These are phyloP conservation scores for Daldinia loculata DNA, from an alignment of 495 filamentous ascomycete genomes.

Conservation along the genomic window DNA sequence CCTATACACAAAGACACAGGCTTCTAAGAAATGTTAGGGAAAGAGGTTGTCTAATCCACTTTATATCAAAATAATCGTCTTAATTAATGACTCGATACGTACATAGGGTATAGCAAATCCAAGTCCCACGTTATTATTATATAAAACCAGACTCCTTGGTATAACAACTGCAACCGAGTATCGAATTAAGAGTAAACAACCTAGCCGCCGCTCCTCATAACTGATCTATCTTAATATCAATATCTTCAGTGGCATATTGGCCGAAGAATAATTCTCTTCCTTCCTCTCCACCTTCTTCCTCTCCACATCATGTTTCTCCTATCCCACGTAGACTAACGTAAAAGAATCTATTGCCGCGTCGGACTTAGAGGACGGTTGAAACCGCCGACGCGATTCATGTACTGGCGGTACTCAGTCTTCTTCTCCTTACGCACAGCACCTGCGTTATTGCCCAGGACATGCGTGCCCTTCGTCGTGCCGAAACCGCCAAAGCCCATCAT, in stretches of 20 bases:
- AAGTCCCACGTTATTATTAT: background rate
- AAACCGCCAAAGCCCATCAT: slow-evolving; percentile 92
- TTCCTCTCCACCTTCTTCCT: too few relatives aligned
- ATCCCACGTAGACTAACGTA: background rate
- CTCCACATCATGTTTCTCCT: background rate
- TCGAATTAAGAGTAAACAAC: background rate
- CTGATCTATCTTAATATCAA: background rate
- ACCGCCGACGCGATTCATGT: slow-evolving; percentile 97
- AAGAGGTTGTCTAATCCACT: too few relatives aligned
- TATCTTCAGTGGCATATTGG: background rate
- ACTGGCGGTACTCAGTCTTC: slow-evolving; percentile 95
- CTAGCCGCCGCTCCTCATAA: background rate
- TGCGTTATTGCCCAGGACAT: slow-evolving; percentile 88
- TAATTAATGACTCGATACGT: background rate
- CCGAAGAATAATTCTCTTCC: background rate
- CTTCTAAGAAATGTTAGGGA: too few relatives aligned
- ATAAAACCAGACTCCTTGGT: background rate
- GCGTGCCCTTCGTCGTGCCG: slow-evolving; percentile 86
- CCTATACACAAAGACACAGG: too few relatives aligned
- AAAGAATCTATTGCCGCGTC: slow-evolving; percentile 40
- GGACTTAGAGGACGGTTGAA: slow-evolving; percentile 90
- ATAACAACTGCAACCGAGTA: background rate
- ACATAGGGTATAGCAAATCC: background rate
- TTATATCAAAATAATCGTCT: background rate
- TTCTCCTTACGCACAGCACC: slow-evolving; percentile 91